Evolutionary conservation across 1,284 basidiomycete species (phyloP), one percentile per base, ranked within the genome.

Genomic region (Peniophora sp.): DNA sequence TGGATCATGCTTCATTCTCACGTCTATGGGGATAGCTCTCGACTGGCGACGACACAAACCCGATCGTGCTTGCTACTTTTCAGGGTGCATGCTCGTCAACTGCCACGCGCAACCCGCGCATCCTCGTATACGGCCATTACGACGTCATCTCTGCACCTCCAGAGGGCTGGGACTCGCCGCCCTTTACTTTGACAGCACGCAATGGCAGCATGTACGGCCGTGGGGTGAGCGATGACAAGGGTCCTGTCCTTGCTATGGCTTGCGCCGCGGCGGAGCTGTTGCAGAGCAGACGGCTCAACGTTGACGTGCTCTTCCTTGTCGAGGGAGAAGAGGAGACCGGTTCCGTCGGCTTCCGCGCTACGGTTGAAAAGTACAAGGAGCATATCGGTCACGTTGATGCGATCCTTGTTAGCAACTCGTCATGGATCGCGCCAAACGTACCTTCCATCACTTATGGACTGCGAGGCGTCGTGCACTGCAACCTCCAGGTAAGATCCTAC

Each of bases 241-340:
- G 96, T 0, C 96, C 97, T 0, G 88, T 97, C 45, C 76, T 98
- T 52, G 94, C 95, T 1, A 79, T 88, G 6, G 96, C 95, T 0
- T 92, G 85, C 59, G 96, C 96, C 0, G 92, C 86, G 1, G 87
- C 91, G 0, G 82, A 89, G 36, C 65, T 99, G 39, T 76, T 93
- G 2, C 75, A 83, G 37, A 72, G 75, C 12, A 75, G 92, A 1
- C 77, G 83, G 24, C 78, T 99, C 1, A 87, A 83, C 27, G 78
- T 93, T 1, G 96, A 99, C 60, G 66, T 99, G 0, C 85, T 97
- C 2, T 85, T 98, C 66, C 69, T 98, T 47, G 83, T 98, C 34
- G 96, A 99, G 68, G 96, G 96, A 0, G 95, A 98, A 64, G 97
- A 97, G 64, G 97, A 99, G 66, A 84, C 83, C 18, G 96, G 96